Evolutionary conservation across 2,329 filamentous ascomycete species (phyloP), one percentile per base, ranked within the genome.

Genomic region (Dissoconium aciculare): DNA sequence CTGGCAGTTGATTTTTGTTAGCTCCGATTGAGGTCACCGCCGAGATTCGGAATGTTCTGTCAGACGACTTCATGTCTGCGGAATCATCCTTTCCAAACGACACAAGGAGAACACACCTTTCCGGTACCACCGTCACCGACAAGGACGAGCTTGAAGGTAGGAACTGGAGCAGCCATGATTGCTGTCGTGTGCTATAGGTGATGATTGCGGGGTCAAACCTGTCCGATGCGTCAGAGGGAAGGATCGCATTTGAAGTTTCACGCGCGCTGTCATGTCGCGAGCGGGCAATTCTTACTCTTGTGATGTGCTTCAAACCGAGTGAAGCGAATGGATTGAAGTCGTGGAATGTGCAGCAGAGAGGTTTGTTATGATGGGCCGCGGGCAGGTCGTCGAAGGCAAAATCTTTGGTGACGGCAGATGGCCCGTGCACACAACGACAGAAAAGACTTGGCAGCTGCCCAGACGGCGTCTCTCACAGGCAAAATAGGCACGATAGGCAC

Each of bases 101-200:
- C n/a, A n/a, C n/a, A n/a, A 27, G 12, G 9, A 9, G 8, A 10
- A 56, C 75, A 64, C 64, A 91, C 89, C 85, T 98, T 98, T 68
- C 89, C 89, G 55, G 89, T 98, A 73, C 89, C 89, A 65, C 89
- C 89, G 60, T 98, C 89, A 62, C 89, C 89, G 56, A 98, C 89
- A 66, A 98, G 83, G 61, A 98, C 89, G 55, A 98, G 82, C 82
- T 98, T 98, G 79, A 98, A 98, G 62, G 83, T 93, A 47, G 87
- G 83, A 44, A 59, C 53, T 8, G 19, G 8, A 8, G 19, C 19
- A 23, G 19, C 19, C 19, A 23, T 23, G 19, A n/a, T 34, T 47
- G 41, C 58, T 59, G 50, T 26, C 31, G 19, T 23, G 19, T 23
- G 19, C 19, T 23, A 23, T 23, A n/a, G n/a, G n/a, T 27, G 26